These are phyloP conservation scores for Xerocomus spinulosus DNA, from an alignment of 768 basidiomycete genomes.

Conservation along the genomic window DNA sequence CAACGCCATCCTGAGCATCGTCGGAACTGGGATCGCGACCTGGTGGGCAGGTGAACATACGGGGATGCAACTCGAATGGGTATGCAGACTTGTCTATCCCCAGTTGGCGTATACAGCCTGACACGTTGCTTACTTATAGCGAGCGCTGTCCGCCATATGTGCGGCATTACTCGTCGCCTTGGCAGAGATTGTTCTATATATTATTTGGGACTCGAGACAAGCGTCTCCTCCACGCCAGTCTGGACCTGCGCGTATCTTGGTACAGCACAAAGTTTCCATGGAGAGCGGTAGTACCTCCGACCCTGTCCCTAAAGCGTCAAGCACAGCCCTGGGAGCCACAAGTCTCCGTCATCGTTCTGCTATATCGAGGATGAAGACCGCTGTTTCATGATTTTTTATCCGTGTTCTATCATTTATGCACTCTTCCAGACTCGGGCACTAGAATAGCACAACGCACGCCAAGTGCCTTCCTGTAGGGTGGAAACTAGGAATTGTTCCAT, in stretches of 20 bases:
- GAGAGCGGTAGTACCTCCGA: conserved; percentile 7
- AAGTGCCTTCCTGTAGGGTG: not conserved
- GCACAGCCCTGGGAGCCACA: conserved; percentile 16
- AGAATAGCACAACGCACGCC: not conserved
- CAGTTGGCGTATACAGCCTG: not conserved
- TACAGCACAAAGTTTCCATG: conserved; percentile 2
- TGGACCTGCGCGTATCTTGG: conserved; percentile 1
- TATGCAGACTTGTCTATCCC: conserved; percentile 34
- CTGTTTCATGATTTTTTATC: not conserved
- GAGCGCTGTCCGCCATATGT: conserved; percentile 57
- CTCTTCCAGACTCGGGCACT: not conserved
- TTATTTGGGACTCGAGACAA: conserved; percentile 65
- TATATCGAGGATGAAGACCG: not conserved
- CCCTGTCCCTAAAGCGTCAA: conserved; percentile 12
- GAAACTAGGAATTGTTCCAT: not conserved
- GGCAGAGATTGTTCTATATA: conserved; percentile 64
- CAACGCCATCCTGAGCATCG: conserved; percentile 68
- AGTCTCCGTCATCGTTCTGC: conserved; percentile 21
- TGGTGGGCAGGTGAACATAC: conserved; percentile 69
- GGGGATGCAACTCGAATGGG: conserved; percentile 73
- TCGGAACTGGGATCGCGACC: conserved; percentile 59
- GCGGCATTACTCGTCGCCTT: conserved; percentile 63
- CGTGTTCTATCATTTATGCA: not conserved
- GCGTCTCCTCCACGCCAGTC: conserved; percentile 12
- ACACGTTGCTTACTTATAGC: conserved; percentile 31